phyloP scores from a whole-genome alignment of 2,329 filamentous ascomycete species.

The Penicillium expansum region DNA sequence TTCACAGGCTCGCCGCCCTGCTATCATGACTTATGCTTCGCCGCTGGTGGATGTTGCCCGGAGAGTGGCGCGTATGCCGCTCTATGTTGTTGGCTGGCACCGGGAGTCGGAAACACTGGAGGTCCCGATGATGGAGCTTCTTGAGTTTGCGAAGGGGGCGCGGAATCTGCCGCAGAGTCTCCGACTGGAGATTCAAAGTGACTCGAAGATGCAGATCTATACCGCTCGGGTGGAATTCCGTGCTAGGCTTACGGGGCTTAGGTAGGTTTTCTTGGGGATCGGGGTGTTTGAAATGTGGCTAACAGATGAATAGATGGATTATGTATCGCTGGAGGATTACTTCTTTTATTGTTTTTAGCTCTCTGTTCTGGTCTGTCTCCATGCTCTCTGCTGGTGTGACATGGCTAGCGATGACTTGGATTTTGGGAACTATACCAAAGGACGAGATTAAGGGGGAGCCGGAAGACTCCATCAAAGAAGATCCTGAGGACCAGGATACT shows the following conservation, averaged over 20 bases:
- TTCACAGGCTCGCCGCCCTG: slow-evolving; percentile 67
- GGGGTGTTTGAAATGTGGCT: slow-evolving; percentile 11
- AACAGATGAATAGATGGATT: slow-evolving; percentile 56
- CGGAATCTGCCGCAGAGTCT: slow-evolving; percentile 54
- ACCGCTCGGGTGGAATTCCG: slow-evolving; percentile 64
- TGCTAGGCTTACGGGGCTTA: slow-evolving; percentile 71
- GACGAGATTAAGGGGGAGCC: slow-evolving; percentile 32
- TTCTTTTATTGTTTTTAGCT: slow-evolving; percentile 66
- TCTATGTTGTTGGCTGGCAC: slow-evolving; percentile 66
- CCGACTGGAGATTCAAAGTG: slow-evolving; percentile 67
- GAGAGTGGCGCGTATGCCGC: slow-evolving; percentile 62
- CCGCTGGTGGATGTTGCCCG: slow-evolving; percentile 62
- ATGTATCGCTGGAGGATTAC: slow-evolving; percentile 81
- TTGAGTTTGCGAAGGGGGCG: slow-evolving; percentile 61
- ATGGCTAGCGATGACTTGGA: slow-evolving; percentile 58
- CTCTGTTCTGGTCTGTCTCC: slow-evolving; percentile 73
- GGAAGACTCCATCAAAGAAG: slow-evolving; percentile 16
- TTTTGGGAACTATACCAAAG: slow-evolving; percentile 32
- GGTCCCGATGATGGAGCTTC: slow-evolving; percentile 69
- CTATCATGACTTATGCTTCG: slow-evolving; percentile 76
- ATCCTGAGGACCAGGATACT: slow-evolving; percentile 13
- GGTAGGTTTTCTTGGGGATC: slow-evolving; percentile 37
- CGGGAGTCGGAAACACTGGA: slow-evolving; percentile 62
- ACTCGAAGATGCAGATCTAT: slow-evolving; percentile 73
- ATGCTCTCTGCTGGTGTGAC: slow-evolving; percentile 63